Base-by-base conservation (phyloP, 2,329 filamentous ascomycete species). In the Penicillium nordicum region DNA sequence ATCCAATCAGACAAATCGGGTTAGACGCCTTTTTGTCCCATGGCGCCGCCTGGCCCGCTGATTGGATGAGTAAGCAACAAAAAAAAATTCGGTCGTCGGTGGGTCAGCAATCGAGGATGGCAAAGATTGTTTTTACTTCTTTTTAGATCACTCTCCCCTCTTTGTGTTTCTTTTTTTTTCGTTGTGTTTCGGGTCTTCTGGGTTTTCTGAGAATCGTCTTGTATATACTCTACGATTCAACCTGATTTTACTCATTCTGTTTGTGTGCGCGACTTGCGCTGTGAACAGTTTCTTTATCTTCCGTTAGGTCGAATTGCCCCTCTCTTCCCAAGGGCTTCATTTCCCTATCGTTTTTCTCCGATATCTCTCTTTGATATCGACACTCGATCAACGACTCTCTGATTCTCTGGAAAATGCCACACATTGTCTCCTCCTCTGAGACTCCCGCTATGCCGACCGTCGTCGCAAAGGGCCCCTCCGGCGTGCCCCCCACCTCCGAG, bases 401-500 rank as follows among this genome's bases (percentile, higher is more conserved):
- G 21, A 16, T 44, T 44, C 27, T 36, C 32, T 40, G 53, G 57
- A 76, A 59, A 71, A 81, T 81, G 79, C 80, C 79, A 65, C 79
- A 81, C 67, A 72, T 62, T 41, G 68, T 75, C 40, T 74, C 76
- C 23, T 70, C 49, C 21, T 44, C 75, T 59, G 60, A 69, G 58
- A 51, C 49, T 18, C 71, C 72, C 64, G 71, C 66, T 63, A 76
- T 76, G 73, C 66, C 78, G 58, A 77, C 74, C 62, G 76, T 79
- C 67, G 76, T 82, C 60, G 72, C 78, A 25, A 81, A 82, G 67
- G 72, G 75, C 47, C 69, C 77, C 42, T 72, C 69, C 45, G 63
- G 69, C 49, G 68, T 77, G 46, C 80, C 85, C 62, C 87, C 88
- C 60, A 82, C 85, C 32, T 76, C 84, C 66, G 84, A 86, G 62